Percentiles rank a stretch among this genome's conserved stretches.
These are phyloP conservation scores for Suhomyces kunorum DNA, from an alignment of 1,139 yeast genomes.

Conservation along the genomic window DNA sequence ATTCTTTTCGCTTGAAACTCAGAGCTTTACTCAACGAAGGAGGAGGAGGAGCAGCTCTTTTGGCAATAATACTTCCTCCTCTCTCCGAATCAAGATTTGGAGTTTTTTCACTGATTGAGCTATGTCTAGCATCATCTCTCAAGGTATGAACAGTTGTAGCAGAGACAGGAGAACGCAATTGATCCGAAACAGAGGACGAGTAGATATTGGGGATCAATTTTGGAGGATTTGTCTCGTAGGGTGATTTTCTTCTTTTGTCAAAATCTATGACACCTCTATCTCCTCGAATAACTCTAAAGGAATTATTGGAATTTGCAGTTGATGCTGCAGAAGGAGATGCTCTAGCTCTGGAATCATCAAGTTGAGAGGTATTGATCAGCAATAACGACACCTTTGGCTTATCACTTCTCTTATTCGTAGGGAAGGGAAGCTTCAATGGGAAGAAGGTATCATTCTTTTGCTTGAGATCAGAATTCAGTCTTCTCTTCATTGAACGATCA, in stretches of 20 bases:
- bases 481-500: constrained; percentile 2
- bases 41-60: constrained; percentile 76
- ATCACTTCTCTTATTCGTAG: constrained; percentile 19
- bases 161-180: constrained; percentile 37
- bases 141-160: constrained; percentile 40
- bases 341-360: constrained; percentile 10
- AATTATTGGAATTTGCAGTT: constrained; percentile 24
- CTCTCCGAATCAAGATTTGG: constrained; percentile 13
- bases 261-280: constrained; percentile 73
- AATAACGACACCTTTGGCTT: constrained; percentile 25
- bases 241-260: constrained; percentile 77
- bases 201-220: constrained; percentile 46
- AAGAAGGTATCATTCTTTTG: constrained; percentile 14
- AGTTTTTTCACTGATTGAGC: background rate
- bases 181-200: constrained; percentile 42
- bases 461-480: constrained; percentile 3
- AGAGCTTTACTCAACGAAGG: constrained; percentile 35
- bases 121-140: constrained; percentile 25
- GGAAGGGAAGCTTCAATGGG: constrained; percentile 28
- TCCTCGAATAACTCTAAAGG: constrained; percentile 70
- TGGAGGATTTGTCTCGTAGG: constrained; percentile 54
- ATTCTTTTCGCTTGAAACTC: constrained; percentile 17
- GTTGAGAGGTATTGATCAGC: constrained; percentile 31
- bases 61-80: constrained; percentile 51
- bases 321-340: constrained; percentile 13